Evolutionary conservation across 148 eudicot species (phyloP), one percentile per base, ranked within the genome.

Genomic region (Euryodendron excelsum): DNA sequence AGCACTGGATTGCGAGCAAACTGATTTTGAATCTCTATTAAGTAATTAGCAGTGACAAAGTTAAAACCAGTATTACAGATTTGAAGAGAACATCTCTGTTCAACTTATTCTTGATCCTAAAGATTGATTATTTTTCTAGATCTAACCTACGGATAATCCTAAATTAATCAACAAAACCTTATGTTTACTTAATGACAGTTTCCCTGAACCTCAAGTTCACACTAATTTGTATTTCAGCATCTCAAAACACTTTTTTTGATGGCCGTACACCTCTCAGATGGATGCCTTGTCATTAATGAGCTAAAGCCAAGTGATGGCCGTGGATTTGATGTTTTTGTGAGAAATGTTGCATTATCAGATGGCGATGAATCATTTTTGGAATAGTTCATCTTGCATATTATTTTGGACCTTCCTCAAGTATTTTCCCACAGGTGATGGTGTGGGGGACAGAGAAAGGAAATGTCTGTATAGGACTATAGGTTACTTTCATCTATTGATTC

Each of bases 51-150:
- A 14, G 3, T 65, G 23, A 30, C 23, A 12, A 18, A 63, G 25
- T 20, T 65, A 31, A 33, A 65, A 17, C 44, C 69, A 65, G 0
- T 33, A 17, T 63, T 17, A 33, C 15, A 13, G 69, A 34, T 31
- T 63, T 65, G 39, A 64, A 30, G 68, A 31, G 68, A n/a, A n/a
- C n/a, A 64, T 64, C 68, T 64, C 21, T 64, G 21, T 64, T 39
- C 44, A 39, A 2, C 9, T 50, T 50, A 50, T 10, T 50, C 55
- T 50, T 50, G 2, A 39, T 39, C 3, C 1, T 13, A 50, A 12
- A 50, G 55, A 50, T 50, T 13, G 6, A n/a, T n/a, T n/a, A n/a
- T 10, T 50, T 50, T 50, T 50, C 14, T 50, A 50, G 14, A 50
- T 50, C 55, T 15, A 50, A 39, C 44, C 9, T 50, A 10, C 1